phyloP scores from a whole-genome alignment of 331 rosid species.

The Telfairia occidentalis region DNA sequence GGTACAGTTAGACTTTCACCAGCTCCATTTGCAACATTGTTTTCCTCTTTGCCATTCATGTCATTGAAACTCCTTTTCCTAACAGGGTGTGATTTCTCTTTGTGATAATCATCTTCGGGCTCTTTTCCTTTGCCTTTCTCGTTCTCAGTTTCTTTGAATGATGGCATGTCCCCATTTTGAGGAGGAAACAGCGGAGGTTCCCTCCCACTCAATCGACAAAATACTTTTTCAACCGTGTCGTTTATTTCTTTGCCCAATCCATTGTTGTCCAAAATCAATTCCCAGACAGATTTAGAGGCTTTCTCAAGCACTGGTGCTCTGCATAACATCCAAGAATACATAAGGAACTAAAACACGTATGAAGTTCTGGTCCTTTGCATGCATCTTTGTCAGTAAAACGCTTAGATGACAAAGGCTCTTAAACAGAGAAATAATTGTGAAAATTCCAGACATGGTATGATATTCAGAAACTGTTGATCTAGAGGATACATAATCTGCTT shows the following conservation, averaged over 20 bases:
- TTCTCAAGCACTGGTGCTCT: slow-evolving; percentile 83
- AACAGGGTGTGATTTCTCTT: slow-evolving; percentile 24
- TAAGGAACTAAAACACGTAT: slow-evolving; percentile 7
- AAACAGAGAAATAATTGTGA: background rate
- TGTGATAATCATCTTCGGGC: slow-evolving; percentile 27
- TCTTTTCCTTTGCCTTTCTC: slow-evolving; percentile 36
- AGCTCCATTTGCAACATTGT: slow-evolving; percentile 30
- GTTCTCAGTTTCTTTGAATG: slow-evolving; percentile 6
- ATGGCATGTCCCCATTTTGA: slow-evolving; percentile 25
- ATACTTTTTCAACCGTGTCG: slow-evolving; percentile 71
- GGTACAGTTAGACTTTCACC: slow-evolving; percentile 31
- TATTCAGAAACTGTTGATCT: background rate
- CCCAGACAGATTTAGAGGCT: slow-evolving; percentile 97
- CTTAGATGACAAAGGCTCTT: too few species aligned
- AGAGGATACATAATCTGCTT: background rate
- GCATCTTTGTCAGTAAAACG: background rate
- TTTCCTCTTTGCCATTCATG: slow-evolving; percentile 35
- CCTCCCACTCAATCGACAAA: slow-evolving; percentile 73
- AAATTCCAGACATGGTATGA: background rate
- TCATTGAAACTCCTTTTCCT: slow-evolving; percentile 71
- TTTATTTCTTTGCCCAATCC: slow-evolving; percentile 83
- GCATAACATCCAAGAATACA: slow-evolving; percentile 19
- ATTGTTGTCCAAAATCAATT: slow-evolving; percentile 59
- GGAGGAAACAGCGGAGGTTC: slow-evolving; percentile 75
- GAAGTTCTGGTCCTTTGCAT: background rate